Conservation (phyloP, 1,284 basidiomycete species). For the Kwoniella shivajii region DNA sequence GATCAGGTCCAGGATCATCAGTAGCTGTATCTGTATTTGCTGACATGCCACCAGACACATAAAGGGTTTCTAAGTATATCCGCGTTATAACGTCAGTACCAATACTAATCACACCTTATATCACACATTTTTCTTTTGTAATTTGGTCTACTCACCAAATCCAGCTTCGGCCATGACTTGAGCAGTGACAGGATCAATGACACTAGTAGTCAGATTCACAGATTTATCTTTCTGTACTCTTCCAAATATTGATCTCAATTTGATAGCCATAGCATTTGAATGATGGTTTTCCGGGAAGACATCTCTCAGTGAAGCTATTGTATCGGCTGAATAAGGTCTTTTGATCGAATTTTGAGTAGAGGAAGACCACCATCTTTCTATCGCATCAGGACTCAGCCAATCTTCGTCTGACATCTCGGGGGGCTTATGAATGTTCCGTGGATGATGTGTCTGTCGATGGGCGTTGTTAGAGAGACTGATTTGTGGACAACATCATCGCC, state of each 20-base stretch:
- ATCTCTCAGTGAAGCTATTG: slow-evolving; percentile 22
- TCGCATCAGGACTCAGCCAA: slow-evolving; percentile 15
- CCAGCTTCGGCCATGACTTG: slow-evolving; percentile 20
- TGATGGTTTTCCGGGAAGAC: slow-evolving; percentile 21
- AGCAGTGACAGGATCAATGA: slow-evolving; percentile 9
- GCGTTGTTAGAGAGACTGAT: too few species aligned
- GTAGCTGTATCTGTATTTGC: slow-evolving; percentile 7
- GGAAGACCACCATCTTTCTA: slow-evolving; percentile 24
- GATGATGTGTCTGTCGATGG: too few species aligned
- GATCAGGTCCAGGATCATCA: slow-evolving; percentile 11
- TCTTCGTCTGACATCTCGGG: slow-evolving; percentile 6
- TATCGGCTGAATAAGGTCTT: slow-evolving; percentile 24
- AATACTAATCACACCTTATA: too few species aligned
- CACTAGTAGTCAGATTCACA: slow-evolving; percentile 10
- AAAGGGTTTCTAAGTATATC: neutral
- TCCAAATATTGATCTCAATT: slow-evolving; percentile 14
- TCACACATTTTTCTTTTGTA: too few species aligned
- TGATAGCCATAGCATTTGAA: slow-evolving; percentile 17
- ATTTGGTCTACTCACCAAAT: slow-evolving; percentile 24
- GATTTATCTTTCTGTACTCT: slow-evolving; percentile 7
- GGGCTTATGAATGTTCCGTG: neutral
- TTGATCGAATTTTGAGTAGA: slow-evolving; percentile 20
- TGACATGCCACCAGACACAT: slow-evolving; percentile 14
- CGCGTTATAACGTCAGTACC: too few species aligned
- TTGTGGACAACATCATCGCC: too few species aligned